These are phyloP conservation scores for Dipodascopsis tothii DNA, from an alignment of 805 yeast genomes.

Conservation along the genomic window DNA sequence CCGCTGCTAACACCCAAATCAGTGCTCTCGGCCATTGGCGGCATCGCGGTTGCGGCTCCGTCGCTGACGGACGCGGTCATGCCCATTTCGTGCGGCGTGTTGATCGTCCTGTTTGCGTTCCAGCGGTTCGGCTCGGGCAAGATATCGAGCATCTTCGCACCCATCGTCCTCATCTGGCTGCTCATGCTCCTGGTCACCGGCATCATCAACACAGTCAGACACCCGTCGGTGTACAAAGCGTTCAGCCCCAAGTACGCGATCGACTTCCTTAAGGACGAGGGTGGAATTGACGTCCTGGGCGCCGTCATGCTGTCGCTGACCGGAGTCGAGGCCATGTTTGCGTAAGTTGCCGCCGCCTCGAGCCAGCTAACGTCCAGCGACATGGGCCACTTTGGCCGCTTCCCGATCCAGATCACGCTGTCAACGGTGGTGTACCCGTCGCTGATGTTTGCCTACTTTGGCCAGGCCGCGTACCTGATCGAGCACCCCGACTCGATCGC, in stretches of 20 bases:
- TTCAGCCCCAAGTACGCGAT: conserved; percentile 49
- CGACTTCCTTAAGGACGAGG: conserved; percentile 34
- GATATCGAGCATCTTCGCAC: conserved; percentile 47
- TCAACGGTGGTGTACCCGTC: conserved; percentile 45
- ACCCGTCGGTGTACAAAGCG: conserved; percentile 42
- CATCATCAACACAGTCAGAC: conserved; percentile 37
- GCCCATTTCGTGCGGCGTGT: conserved; percentile 44
- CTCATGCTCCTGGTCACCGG: conserved; percentile 42
- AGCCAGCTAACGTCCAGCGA: conserved; percentile 29
- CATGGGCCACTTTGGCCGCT: conserved; percentile 48
- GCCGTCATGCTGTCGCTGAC: conserved; percentile 50
- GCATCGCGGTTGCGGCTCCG: conserved; percentile 48
- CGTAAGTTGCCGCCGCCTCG: conserved; percentile 24
- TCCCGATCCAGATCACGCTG: conserved; percentile 45
- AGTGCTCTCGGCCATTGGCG: conserved; percentile 50
- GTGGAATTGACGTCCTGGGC: conserved; percentile 37
- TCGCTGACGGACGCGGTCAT: conserved; percentile 36
- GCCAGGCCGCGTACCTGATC: conserved; percentile 48
- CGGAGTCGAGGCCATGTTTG: conserved; percentile 59
- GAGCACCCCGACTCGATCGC: conserved; percentile 35
- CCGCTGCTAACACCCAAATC: too few relatives aligned
- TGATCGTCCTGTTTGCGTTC: conserved; percentile 39
- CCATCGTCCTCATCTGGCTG: conserved; percentile 48
- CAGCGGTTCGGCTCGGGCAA: conserved; percentile 47
- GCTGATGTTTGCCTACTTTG: conserved; percentile 47